Base-by-base conservation (phyloP, 176 grass and related monocot species). In the Bonia amplexicaulis region DNA sequence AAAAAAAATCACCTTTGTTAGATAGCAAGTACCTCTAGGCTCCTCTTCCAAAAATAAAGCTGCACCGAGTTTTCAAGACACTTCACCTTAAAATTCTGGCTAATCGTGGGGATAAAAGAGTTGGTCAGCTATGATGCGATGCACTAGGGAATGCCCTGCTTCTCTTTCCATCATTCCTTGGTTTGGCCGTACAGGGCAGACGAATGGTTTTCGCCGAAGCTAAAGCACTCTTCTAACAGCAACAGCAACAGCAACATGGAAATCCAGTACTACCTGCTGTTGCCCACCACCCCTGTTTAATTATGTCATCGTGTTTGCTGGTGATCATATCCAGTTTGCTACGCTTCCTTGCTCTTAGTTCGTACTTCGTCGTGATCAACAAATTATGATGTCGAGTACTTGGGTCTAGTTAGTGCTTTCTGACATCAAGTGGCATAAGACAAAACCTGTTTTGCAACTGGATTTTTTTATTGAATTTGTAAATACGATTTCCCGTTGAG, bases 101-200 rank as follows among this genome's bases (percentile, higher is more conserved):
- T 10, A 47, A 64, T 78, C 29, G 44, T 64, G 6, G 23, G 15
- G 57, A 78, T 31, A 7, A 46, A 31, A 69, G 25, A 1, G 11
- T 71, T 49, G 39, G 15, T 66, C 12, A n/a, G 58, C 14, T 37
- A 84, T 89, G 75, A 84, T 80, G 79, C 4, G 42, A 59, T 70
- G 79, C 86, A 88, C 79, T 75, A 69, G 45, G 51, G 40, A 69
- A 35, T 33, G 62, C 6, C 48, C 47, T 74, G 47, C 66, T 87
- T 52, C 51, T 22, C 13, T 46, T 71, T 71, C 15, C 65, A 86
- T 90, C 39, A 73, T 73, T 47, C 58, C 39, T 65, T 48, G 54
- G 72, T 55, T 57, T 78, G 45, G 52, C 54, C 52, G 80, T 25
- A 39, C 79, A 64, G 8, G 20, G 57, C 66, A 73, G 31, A 6